Conservation (phyloP, 2,329 filamentous ascomycete genomes). For the Fusarium stilboides region DNA sequence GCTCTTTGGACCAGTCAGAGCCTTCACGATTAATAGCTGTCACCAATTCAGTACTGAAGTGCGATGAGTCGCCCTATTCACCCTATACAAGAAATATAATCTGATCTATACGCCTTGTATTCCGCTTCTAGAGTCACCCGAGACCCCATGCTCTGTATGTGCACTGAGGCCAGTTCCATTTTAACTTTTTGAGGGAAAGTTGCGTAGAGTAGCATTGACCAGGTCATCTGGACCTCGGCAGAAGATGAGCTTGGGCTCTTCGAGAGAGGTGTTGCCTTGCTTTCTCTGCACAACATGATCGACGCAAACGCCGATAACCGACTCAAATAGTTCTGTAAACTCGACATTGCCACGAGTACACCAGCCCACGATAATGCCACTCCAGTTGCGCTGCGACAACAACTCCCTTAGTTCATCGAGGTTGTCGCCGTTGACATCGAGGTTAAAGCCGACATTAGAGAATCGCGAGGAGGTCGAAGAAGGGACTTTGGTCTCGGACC, state of each 20-base stretch:
- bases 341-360: slow-evolving; percentile 14
- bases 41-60: no score
- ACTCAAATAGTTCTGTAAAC: slow-evolving; percentile 27
- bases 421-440: slow-evolving; percentile 5
- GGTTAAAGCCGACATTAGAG: slow-evolving; percentile 21
- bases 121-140: no score
- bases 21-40: no score
- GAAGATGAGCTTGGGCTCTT: slow-evolving; percentile 28
- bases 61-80: no score
- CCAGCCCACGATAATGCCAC: slow-evolving; percentile 19
- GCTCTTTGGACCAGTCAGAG: no score
- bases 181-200: background rate
- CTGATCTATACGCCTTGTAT: no score
- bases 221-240: slow-evolving; percentile 18
- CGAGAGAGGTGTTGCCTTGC: background rate
- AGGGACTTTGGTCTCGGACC: slow-evolving; percentile 10
- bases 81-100: no score
- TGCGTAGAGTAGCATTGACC: slow-evolving; percentile 16
- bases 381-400: background rate
- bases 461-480: background rate
- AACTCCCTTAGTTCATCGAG: background rate
- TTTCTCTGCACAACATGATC: slow-evolving; percentile 5
- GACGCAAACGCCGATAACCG: background rate
- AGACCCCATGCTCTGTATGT: no score
- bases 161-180: background rate